Evolutionary conservation across 1,284 basidiomycete species (phyloP).

Genomic region (Cryptococcus depauperatus): DNA sequence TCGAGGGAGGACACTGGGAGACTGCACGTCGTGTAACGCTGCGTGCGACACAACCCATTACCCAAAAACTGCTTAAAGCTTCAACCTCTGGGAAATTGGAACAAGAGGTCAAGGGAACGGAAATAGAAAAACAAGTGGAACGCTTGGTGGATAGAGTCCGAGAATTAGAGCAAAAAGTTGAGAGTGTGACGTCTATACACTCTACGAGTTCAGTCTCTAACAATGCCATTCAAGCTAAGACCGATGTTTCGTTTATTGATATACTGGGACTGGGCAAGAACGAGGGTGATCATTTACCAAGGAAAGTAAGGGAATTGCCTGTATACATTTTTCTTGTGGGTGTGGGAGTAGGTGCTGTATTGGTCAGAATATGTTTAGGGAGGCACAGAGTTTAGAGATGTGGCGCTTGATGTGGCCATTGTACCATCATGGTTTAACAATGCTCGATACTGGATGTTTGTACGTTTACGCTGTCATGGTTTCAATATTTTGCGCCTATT

Average conservation of each 20-base stretch:
- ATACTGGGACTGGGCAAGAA: conserved; percentile 10
- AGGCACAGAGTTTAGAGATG: no score
- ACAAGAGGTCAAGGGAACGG: neutral
- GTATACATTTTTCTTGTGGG: conserved; percentile 34
- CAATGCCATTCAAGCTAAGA: neutral
- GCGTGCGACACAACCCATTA: conserved; percentile 4
- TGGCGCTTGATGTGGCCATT: no score
- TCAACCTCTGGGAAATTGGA: neutral
- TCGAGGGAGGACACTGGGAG: conserved; percentile 11
- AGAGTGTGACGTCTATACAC: conserved; percentile 3
- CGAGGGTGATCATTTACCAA: conserved; percentile 23
- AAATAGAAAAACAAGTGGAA: conserved; percentile 12
- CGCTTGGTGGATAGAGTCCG: conserved; percentile 17
- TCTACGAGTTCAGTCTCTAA: neutral
- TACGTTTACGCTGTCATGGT: no score
- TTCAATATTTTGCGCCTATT: no score
- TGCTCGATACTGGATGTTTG: no score
- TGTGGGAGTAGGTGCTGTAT: conserved; percentile 29
- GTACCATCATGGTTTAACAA: no score
- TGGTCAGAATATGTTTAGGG: conserved; percentile 24
- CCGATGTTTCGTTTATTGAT: conserved; percentile 10
- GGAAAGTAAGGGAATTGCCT: conserved; percentile 22
- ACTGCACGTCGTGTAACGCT: conserved; percentile 15
- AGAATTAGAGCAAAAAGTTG: conserved; percentile 23
- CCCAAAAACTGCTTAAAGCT: conserved; percentile 6